Percentiles rank a stretch among this genome's conserved stretches.
Evolutionary conservation across 2,329 filamentous ascomycete species (phyloP).

Genomic region (Colletotrichum tanaceti): DNA sequence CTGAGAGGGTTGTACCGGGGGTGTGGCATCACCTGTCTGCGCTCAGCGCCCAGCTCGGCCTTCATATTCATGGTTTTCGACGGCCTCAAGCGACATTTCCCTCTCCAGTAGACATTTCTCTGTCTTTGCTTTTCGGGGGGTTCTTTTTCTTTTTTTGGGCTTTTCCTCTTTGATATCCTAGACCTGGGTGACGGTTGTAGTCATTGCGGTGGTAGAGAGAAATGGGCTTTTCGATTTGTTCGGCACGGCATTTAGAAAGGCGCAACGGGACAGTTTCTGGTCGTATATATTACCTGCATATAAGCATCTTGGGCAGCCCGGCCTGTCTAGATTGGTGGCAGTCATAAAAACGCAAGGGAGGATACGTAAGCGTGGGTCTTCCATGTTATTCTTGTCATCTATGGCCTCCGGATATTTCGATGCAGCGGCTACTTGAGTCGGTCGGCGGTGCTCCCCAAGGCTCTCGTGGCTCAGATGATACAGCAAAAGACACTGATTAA

Average conservation of each 20-base stretch:
- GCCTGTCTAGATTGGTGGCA: not conserved
- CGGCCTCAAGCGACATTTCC: conserved; percentile 78
- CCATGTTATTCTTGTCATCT: not conserved
- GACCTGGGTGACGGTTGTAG: conserved; percentile 29
- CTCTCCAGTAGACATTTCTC: conserved; percentile 52
- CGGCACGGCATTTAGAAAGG: conserved; percentile 28
- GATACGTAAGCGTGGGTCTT: conserved; percentile 9
- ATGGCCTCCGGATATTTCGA: not conserved
- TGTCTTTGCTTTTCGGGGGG: conserved; percentile 14
- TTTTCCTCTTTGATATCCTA: conserved; percentile 34
- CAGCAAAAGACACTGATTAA: not conserved
- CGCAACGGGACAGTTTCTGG: conserved; percentile 28
- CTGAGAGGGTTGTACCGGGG: conserved; percentile 89
- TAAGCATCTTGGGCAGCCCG: not conserved
- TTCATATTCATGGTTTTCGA: conserved; percentile 98
- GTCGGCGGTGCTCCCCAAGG: not conserved
- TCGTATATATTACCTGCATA: conserved; percentile 5
- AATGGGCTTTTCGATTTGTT: conserved; percentile 20
- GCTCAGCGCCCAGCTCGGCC: conserved; percentile 94
- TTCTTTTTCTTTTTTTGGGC: no score
- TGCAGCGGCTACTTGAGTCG: not conserved
- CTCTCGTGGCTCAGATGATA: not conserved
- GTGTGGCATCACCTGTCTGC: conserved; percentile 90
- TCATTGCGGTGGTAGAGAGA: not conserved
- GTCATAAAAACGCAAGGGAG: not conserved